These are phyloP conservation scores for Aureococcus anophagefferens DNA, from an alignment of 108 stramenopile genomes.

Conservation along the genomic window DNA sequence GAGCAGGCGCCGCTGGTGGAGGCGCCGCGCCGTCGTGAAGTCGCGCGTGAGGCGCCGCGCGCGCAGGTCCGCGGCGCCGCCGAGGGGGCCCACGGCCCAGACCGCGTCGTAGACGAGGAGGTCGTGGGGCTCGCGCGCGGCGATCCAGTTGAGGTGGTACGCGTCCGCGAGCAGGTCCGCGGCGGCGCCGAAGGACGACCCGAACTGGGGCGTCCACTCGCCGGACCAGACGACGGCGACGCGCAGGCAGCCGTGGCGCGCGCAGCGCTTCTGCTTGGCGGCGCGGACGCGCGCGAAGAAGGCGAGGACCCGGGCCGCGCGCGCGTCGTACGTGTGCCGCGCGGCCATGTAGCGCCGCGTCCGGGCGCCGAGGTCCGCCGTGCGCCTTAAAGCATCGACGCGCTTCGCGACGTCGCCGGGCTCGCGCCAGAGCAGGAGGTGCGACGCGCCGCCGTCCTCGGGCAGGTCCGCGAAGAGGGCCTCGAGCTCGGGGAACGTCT, in stretches of 20 bases:
- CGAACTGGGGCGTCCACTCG: neutral
- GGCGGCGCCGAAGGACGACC: neutral
- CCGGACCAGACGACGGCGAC: neutral
- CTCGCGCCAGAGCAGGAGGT: neutral
- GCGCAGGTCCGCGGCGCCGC: conserved; percentile 13
- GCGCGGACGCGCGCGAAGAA: neutral
- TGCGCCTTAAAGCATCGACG: no score
- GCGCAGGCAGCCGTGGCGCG: neutral
- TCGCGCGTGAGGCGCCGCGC: conserved; percentile 5
- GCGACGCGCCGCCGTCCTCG: no score
- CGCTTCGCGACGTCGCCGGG: neutral
- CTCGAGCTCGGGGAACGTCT: conserved; percentile 27
- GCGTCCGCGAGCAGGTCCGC: neutral
- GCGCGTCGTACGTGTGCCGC: neutral
- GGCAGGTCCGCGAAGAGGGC: conserved; percentile 14
- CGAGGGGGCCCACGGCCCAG: conserved; percentile 19
- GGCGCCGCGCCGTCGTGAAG: neutral
- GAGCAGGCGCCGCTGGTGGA: neutral
- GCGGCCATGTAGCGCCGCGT: neutral
- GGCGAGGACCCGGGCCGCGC: neutral
- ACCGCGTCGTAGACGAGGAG: conserved; percentile 8
- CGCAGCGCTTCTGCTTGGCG: neutral
- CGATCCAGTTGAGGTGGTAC: neutral
- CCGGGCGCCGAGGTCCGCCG: neutral
- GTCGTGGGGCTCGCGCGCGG: neutral